Evolutionary conservation across 441 rosid species (phyloP), one percentile per base, ranked within the genome.

Genomic region (Syzygium syzygioides): DNA sequence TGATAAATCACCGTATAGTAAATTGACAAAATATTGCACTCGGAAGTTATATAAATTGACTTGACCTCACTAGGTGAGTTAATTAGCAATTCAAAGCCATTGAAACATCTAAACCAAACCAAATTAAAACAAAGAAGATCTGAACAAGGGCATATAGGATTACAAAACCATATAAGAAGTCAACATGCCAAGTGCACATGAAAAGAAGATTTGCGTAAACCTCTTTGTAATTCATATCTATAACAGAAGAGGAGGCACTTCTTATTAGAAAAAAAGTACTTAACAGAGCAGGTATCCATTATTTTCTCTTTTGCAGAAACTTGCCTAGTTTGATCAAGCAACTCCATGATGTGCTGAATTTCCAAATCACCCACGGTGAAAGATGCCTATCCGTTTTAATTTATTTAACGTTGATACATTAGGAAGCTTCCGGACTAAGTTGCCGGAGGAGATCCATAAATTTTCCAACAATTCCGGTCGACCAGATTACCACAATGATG

Each of bases 51-150:
- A 57, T 57, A 1, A 57, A 25, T 57, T 57, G 62, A 57, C 28
- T 0, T 4, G 14, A 10, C 14, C 0, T 0, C 62, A 25, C 62
- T 25, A 10, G 62, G 26, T 32, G 34, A 32, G 34, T 32, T 32
- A 32, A 32, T 32, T 32, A 32, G 34, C 34, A 32, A 32, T 32
- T 32, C 34, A 32, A 32, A 32, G 34, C 34, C 34, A 32, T 32
- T 32, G 34, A 32, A 32, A 32, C 34, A 32, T 32, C 34, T 32
- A 32, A 32, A 32, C 34, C 34, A 32, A 32, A 32, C 34, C 34
- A 32, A 32, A 32, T 32, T 32, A 32, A 32, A 32, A 32, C 34
- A 32, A 32, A 32, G 34, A 32, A 32, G 34, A 32, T 32, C 34
- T 32, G 34, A 32, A 32, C 34, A 32, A 32, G 34, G 34, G 34